phyloP scores from a whole-genome alignment of 345 rosid genomes.

The Atalantia buxifolia region DNA sequence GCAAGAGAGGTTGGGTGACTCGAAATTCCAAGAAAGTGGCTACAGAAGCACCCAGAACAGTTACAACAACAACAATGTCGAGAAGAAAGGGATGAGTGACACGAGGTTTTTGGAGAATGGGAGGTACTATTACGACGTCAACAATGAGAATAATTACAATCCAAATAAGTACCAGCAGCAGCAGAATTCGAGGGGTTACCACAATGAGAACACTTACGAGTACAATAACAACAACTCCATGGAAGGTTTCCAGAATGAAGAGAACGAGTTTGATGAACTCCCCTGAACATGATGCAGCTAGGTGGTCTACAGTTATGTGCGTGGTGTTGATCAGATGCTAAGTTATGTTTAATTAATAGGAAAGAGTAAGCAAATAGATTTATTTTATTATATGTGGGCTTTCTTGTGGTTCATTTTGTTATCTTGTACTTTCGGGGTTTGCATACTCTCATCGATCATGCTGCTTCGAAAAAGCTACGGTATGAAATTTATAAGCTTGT shows the following conservation, averaged over 20 bases:
- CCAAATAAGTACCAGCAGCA: conserved; percentile 15
- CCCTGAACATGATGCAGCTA: neutral
- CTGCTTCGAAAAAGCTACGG: conserved; percentile 4
- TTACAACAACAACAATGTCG: conserved; percentile 6
- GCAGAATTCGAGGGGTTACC: conserved; percentile 12
- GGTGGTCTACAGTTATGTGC: neutral
- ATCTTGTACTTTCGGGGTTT: conserved; percentile 3
- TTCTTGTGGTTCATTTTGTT: neutral
- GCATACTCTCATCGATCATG: neutral
- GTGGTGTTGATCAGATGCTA: neutral
- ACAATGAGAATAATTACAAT: conserved; percentile 21
- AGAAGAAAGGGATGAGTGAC: conserved; percentile 47
- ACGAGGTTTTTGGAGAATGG: conserved; percentile 46
- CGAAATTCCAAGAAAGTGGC: conserved; percentile 20
- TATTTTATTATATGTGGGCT: conserved; percentile 4
- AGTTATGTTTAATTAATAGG: neutral
- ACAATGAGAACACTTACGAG: neutral
- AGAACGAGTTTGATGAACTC: conserved; percentile 12
- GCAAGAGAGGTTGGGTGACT: conserved; percentile 11
- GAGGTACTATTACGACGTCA: conserved; percentile 28
- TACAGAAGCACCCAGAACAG: conserved; percentile 15
- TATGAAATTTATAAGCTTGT: neutral
- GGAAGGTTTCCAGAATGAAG: conserved; percentile 19
- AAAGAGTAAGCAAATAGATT: neutral
- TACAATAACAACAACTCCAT: conserved; percentile 9